Evolutionary conservation across 441 rosid genomes (phyloP).

Genomic region (Codiaeum variegatum): DNA sequence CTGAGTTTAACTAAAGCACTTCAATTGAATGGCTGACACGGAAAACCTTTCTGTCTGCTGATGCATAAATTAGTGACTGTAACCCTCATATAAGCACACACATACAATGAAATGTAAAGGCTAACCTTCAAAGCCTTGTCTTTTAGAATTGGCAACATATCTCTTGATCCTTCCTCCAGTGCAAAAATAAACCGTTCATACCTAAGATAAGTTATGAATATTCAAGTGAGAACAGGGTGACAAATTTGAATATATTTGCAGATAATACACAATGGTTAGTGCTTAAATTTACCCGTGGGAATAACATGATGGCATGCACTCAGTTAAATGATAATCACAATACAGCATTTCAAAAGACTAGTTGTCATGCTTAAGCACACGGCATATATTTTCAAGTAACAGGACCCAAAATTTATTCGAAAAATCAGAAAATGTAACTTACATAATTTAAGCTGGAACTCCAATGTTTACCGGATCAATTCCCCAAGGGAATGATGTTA

Average conservation of each 20-base stretch:
- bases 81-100: background rate
- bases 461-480: background rate
- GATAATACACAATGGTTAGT: background rate
- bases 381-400: background rate
- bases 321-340: background rate
- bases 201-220: constrained; percentile 35
- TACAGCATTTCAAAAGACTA: background rate
- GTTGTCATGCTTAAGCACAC: background rate
- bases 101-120: background rate
- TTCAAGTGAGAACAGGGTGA: constrained; percentile 11
- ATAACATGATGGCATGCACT: background rate
- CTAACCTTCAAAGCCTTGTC: constrained; percentile 85
- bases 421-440: background rate
- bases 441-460: background rate
- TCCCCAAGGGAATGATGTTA: background rate
- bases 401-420: background rate
- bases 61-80: constrained; percentile 1
- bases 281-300: background rate
- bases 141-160: constrained; percentile 76
- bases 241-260: background rate
- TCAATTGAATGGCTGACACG: background rate
- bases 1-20: background rate
- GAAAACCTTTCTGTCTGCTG: background rate
- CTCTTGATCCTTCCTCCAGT: constrained; percentile 94
- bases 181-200: constrained; percentile 80